Conservation (phyloP, 257 asterid genomes). For the Solanum etuberosum region DNA sequence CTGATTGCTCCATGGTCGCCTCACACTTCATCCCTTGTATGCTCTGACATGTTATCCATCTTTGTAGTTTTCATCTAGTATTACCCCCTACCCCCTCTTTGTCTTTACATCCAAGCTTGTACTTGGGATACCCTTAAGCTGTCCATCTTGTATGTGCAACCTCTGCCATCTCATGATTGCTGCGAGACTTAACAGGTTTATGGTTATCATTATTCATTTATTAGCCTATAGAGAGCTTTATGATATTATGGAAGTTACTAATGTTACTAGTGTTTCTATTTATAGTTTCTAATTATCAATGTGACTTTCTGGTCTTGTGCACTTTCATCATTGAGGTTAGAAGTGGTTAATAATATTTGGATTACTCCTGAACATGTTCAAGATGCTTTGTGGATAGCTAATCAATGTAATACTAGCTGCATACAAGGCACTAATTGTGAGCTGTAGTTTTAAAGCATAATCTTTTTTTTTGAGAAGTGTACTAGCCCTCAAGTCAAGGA, state of each 20-base stretch:
- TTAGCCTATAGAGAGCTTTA: neutral
- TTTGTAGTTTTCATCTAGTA: neutral
- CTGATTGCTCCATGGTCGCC: neutral
- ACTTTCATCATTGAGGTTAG: neutral
- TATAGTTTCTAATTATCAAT: neutral
- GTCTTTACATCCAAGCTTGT: neutral
- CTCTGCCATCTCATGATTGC: neutral
- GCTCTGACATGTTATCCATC: neutral
- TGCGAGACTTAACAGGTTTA: neutral
- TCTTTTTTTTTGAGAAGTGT: neutral
- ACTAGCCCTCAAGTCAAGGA: neutral
- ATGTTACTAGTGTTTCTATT: neutral
- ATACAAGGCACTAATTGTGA: neutral
- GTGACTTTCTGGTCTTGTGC: neutral
- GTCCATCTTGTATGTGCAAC: neutral
- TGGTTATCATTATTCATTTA: neutral
- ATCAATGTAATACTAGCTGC: neutral
- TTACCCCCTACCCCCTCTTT: neutral
- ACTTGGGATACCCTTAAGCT: neutral
- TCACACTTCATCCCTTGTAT: neutral
- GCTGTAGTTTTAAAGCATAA: neutral
- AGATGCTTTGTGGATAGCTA: neutral
- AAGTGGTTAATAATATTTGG: neutral
- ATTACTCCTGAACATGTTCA: neutral
- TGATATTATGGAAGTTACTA: neutral